These are phyloP conservation scores for Lasiodiplodia gonubiensis DNA, from an alignment of 2,329 filamentous ascomycete genomes.

Conservation along the genomic window DNA sequence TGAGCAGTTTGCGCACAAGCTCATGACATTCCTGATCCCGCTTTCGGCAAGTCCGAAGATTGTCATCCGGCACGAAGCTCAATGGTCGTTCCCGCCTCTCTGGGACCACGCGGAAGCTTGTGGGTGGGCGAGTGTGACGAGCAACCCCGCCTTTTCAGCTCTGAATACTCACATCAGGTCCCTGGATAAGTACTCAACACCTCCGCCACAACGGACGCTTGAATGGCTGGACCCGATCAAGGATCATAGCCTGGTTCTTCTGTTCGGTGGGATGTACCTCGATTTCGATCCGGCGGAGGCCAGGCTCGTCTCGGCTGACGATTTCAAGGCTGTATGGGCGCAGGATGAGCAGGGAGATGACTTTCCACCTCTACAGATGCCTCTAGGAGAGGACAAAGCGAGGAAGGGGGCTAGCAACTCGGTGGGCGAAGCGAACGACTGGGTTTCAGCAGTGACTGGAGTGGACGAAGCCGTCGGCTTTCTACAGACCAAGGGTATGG, in stretches of 20 bases:
- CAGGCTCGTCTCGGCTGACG: constrained; percentile 43
- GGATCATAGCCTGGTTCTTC: constrained; percentile 51
- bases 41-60: constrained; percentile 57
- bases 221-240: constrained; percentile 50
- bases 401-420: background rate
- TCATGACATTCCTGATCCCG: constrained; percentile 51
- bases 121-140: constrained; percentile 44
- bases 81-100: constrained; percentile 54
- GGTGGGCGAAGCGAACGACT: background rate
- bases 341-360: constrained; percentile 32
- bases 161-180: constrained; percentile 52
- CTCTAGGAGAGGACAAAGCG: constrained; percentile 36
- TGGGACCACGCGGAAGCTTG: constrained; percentile 48
- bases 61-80: constrained; percentile 60
- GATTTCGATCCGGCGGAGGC: constrained; percentile 50
- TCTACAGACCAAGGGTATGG: constrained; percentile 59
- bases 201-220: constrained; percentile 46
- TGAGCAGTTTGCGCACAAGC: constrained; percentile 46
- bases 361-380: constrained; percentile 39
- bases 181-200: constrained; percentile 50
- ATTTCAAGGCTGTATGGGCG: constrained; percentile 48
- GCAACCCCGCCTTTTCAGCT: constrained; percentile 49
- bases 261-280: constrained; percentile 55
- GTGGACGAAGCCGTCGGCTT: constrained; percentile 32
- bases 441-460: background rate